Base-by-base conservation (phyloP, 441 rosid genomes). In the Brassica balearica region DNA sequence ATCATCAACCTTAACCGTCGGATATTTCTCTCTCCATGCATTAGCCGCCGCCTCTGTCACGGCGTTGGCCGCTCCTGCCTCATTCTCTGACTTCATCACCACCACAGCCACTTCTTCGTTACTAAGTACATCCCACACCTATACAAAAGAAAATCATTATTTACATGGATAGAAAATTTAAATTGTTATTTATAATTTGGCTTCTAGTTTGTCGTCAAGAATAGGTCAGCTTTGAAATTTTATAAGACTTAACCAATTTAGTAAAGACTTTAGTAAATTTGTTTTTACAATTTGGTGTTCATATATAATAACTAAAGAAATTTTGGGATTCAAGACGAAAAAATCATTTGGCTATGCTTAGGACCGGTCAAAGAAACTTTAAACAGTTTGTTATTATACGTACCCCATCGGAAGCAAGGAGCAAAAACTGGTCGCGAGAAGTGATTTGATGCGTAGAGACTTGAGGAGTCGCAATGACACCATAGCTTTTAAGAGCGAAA, bases 71-170 rank as follows among this genome's bases (percentile, higher is more conserved):
- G 90, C 94, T n/a, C 60, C 84, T 63, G 77, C 71, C 43, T 86
- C 89, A 8, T 29, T 80, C 22, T 62, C 85, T 0, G 93, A 88
- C 8, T 79, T 77, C 85, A 81, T 55, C 23, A 86, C 95, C 12
- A 86, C 83, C 7, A 84, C 65, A 0, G 82, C 87, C 10, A 90
- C 95, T 80, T 94, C 84, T 12, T 80, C 43, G 43, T 7, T 36
- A 59, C 86, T 85, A 34, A 94, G 91, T 68, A 90, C 97, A 86
- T 94, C 97, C 92, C 95, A 92, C 34, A 94, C 89, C 97, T 92
- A 22, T 51, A 60, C 5, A 0, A 53, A 4, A 29, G 0, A 15
- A 48, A 67, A 12, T 32, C 6, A 58, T 78, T 78, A 67, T 2
- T 53, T 12, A 43, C 55, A 4, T 76, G 29, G 5, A 22, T 3